These are phyloP conservation scores for Aspergillus cristatus DNA, from an alignment of 495 filamentous ascomycete species.

Conservation along the genomic window DNA sequence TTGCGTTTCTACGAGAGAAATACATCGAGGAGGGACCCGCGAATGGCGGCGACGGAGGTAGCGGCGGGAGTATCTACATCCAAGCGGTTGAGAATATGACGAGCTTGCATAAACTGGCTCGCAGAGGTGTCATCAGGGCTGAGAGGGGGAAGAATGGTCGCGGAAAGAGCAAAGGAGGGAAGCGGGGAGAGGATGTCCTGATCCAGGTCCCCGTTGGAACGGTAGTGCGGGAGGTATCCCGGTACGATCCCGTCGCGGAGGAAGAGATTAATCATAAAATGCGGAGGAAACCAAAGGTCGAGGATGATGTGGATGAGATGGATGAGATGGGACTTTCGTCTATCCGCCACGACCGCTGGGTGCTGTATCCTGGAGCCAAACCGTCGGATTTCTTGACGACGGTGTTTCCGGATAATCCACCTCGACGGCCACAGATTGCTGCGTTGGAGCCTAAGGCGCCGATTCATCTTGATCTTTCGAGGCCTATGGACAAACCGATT, in stretches of 20 bases:
- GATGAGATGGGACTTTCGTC: constrained; percentile 23
- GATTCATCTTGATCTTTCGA: constrained; percentile 71
- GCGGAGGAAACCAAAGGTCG: constrained; percentile 19
- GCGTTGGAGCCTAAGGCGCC: constrained; percentile 58
- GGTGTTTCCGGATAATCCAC: constrained; percentile 51
- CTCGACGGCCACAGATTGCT: constrained; percentile 45
- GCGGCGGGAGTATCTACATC: constrained; percentile 86
- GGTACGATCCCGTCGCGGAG: constrained; percentile 67
- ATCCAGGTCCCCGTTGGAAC: constrained; percentile 91
- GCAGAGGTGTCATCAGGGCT: constrained; percentile 66
- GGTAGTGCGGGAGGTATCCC: constrained; percentile 69
- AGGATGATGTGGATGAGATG: constrained; percentile 17
- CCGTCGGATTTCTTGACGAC: constrained; percentile 54
- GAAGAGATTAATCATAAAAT: constrained; percentile 34
- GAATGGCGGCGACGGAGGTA: constrained; percentile 94
- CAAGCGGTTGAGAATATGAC: constrained; percentile 87
- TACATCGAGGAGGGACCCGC: constrained; percentile 80
- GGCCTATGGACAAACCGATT: constrained; percentile 71
- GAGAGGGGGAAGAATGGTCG: constrained; percentile 75
- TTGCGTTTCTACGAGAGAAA: constrained; percentile 86
- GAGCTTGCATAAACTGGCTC: constrained; percentile 82
- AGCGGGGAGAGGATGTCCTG: constrained; percentile 75
- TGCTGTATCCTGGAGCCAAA: constrained; percentile 70
- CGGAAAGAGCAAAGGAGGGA: constrained; percentile 71
- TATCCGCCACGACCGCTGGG: constrained; percentile 59